Evolutionary conservation across 2,329 filamentous ascomycete genomes (phyloP), one percentile per base, ranked within the genome.

Genomic region (Spiromastix sp.): DNA sequence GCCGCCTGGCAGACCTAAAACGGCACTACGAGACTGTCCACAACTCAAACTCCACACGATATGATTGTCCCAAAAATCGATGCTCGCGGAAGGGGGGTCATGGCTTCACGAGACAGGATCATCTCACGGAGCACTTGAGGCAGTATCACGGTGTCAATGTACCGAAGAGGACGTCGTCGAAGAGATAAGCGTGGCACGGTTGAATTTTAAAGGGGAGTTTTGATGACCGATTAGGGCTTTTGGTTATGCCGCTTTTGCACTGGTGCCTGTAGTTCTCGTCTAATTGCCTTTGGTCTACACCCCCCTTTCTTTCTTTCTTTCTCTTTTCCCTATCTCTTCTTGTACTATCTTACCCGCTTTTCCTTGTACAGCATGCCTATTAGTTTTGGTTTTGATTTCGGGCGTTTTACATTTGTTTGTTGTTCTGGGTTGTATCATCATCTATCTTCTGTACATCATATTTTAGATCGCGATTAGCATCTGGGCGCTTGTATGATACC

Each of bases 71-170:
- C 1, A 50, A 57, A 18, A 47, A 51, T 2, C 52, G 57, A 26
- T 71, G 68, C 46, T 49, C 52, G 26, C 61, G 68, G 11, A 69
- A 68, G 45, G 61, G 59, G 4, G 48, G 42, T 26, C 55, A 62
- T 40, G 72, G 71, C 1, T 77, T 77, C 46, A 67, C 68, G 4
- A 61, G 73, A 4, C 60, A 64, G 34, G 74, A 78, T 46, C 73
- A 77, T 47, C 56, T 74, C 26, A 61, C 61, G 25, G 74, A 77
- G 47, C 74, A 78, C 49, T 50, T 71, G 34, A 57, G 73, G 34
- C 69, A 69, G 28, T 72, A 67, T 40, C 74, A 77, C 47, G 62
- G 67, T 36, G 51, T 64, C 30, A 58, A 68, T 21, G 49, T 67
- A 12, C 58, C 60, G 2, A 63, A 64, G 48, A 58, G 60, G 2